Conservation (phyloP, 2,329 filamentous ascomycete species). For the Aspergillus awamori region DNA sequence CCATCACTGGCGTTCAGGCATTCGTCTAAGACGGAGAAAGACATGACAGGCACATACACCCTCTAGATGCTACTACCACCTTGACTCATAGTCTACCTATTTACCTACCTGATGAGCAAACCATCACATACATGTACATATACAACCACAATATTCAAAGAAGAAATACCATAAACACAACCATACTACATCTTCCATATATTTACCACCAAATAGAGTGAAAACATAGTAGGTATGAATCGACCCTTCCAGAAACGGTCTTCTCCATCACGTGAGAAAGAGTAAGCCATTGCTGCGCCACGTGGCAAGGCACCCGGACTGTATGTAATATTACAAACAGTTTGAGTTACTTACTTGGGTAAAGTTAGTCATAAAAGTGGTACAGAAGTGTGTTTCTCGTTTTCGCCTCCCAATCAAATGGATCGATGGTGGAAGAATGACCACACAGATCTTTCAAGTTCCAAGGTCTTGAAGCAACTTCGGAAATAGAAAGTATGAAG, state of each 20-base stretch:
- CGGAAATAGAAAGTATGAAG: too few relatives aligned
- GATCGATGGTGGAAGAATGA: too few relatives aligned
- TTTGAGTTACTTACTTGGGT: too few relatives aligned
- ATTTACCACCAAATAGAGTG: not conserved
- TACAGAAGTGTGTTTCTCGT: too few relatives aligned
- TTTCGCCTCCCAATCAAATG: too few relatives aligned
- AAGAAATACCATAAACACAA: not conserved
- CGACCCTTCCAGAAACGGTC: not conserved
- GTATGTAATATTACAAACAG: too few relatives aligned
- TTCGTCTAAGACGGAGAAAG: slow-evolving; percentile 58
- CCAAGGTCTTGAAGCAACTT: too few relatives aligned
- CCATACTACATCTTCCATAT: not conserved
- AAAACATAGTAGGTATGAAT: not conserved
- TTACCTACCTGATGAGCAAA: not conserved
- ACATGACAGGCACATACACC: too few relatives aligned
- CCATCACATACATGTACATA: not conserved
- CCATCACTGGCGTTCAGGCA: slow-evolving; percentile 75
- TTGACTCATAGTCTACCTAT: not conserved
- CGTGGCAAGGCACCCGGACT: not conserved
- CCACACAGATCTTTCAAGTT: too few relatives aligned
- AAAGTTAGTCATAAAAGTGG: too few relatives aligned
- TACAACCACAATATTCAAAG: not conserved
- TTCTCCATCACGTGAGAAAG: not conserved
- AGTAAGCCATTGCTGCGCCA: not conserved
- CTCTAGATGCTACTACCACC: too few relatives aligned